Conservation (phyloP, 441 rosid species). For the Melastoma candidum region DNA sequence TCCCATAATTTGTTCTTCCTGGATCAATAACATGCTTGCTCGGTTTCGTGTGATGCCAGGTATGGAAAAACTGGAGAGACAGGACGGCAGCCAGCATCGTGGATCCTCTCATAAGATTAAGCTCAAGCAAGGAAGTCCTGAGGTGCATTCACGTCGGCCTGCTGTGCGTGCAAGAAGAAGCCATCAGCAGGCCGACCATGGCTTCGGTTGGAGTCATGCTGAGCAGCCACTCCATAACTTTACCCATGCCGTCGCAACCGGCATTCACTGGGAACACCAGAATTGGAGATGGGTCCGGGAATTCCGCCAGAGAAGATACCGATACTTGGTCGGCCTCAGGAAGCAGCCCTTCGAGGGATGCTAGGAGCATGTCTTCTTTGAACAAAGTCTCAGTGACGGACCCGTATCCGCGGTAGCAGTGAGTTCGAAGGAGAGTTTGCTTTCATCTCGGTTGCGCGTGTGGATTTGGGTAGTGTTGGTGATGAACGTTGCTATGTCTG, state of each 20-base stretch:
- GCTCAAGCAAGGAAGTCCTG: conserved; percentile 5
- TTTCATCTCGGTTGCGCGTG: no score
- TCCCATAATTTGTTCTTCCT: no score
- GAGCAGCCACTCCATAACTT: conserved; percentile 10
- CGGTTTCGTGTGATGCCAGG: conserved; percentile 3
- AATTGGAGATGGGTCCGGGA: neutral
- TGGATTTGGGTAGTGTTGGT: no score
- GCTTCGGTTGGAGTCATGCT: conserved; percentile 20
- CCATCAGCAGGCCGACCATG: conserved; percentile 26
- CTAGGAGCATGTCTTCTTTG: no score
- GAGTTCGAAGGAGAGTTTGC: no score
- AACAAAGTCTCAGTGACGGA: no score
- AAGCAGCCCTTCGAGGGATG: no score
- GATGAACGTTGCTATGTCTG: no score
- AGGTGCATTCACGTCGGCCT: conserved; percentile 34
- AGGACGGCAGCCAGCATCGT: conserved; percentile 14
- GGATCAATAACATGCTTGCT: no score
- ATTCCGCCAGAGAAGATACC: neutral
- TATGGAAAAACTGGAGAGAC: conserved; percentile 34
- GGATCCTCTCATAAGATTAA: conserved; percentile 10
- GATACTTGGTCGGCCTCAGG: no score
- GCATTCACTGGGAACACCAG: neutral
- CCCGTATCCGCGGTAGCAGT: no score
- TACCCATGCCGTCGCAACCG: conserved; percentile 7
- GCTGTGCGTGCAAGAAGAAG: conserved; percentile 30